phyloP scores from a whole-genome alignment of 2,329 filamentous ascomycete species.

The Lecanicillium sp. region DNA sequence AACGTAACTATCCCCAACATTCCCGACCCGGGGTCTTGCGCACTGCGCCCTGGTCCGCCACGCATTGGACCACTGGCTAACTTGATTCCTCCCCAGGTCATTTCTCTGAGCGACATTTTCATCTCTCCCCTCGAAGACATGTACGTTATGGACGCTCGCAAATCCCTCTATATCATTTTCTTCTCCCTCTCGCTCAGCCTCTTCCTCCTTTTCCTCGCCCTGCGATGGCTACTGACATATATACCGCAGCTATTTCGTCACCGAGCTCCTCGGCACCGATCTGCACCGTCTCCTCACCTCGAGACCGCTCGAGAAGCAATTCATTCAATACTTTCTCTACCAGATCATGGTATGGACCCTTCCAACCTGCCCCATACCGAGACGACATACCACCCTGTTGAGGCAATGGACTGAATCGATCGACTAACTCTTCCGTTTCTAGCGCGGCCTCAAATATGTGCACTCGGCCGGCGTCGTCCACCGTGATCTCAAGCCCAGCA shows the following conservation, averaged over 20 bases:
- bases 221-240: slow-evolving; percentile 12
- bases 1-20: slow-evolving; percentile 55
- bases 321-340: slow-evolving; percentile 99
- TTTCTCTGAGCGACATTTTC: slow-evolving; percentile 98
- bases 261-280: slow-evolving; percentile 93
- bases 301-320: slow-evolving; percentile 94
- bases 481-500: slow-evolving; percentile 95
- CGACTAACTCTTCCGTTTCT: slow-evolving; percentile 11
- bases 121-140: slow-evolving; percentile 98
- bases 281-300: slow-evolving; percentile 92
- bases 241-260: slow-evolving; percentile 82
- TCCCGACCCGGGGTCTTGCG: not conserved
- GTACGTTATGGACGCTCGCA: slow-evolving; percentile 42
- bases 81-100: slow-evolving; percentile 54
- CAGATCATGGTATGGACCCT: slow-evolving; percentile 78
- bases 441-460: slow-evolving; percentile 98
- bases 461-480: slow-evolving; percentile 98
- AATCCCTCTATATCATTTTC: not conserved
- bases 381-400: not conserved
- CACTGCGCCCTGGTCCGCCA: not conserved
- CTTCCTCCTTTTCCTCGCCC: slow-evolving; percentile 6
- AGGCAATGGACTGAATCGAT: not conserved
- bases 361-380: not conserved
- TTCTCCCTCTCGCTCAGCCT: no score
- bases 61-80: no score